phyloP scores from a whole-genome alignment of 352 stramenopile species.

The Thalassiosira livingstoniorum region DNA sequence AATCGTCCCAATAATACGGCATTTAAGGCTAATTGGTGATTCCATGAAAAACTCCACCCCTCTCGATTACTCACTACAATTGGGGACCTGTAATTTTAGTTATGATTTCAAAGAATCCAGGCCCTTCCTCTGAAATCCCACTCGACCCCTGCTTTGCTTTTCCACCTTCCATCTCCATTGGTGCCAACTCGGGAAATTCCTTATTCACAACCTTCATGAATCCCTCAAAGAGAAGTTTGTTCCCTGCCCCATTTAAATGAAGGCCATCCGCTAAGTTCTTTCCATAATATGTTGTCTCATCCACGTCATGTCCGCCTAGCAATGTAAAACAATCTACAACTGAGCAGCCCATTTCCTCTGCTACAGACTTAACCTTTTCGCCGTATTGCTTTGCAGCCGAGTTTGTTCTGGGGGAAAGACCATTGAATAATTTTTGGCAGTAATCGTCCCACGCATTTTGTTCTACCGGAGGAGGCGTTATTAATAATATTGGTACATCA shows the following conservation, averaged over 20 bases:
- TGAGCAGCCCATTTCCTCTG: slow-evolving; percentile 48
- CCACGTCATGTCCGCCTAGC: slow-evolving; percentile 51
- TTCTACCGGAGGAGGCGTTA: slow-evolving; percentile 68
- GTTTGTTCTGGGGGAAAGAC: slow-evolving; percentile 63
- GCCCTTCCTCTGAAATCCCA: slow-evolving; percentile 66
- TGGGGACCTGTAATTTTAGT: too few species aligned
- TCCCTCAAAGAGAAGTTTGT: slow-evolving; percentile 63
- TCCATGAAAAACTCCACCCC: too few species aligned
- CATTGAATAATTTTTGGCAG: slow-evolving; percentile 24
- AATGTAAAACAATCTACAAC: slow-evolving; percentile 72
- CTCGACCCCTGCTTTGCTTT: slow-evolving; percentile 43
- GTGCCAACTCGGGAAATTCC: slow-evolving; percentile 58
- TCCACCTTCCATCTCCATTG: slow-evolving; percentile 58
- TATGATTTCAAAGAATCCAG: too few species aligned
- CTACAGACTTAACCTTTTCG: slow-evolving; percentile 56
- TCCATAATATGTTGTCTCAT: slow-evolving; percentile 21
- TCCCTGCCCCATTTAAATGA: slow-evolving; percentile 72
- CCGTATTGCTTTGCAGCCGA: slow-evolving; percentile 61
- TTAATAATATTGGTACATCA: slow-evolving; percentile 66
- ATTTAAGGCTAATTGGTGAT: too few species aligned
- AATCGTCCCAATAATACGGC: too few species aligned
- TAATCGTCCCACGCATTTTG: slow-evolving; percentile 50
- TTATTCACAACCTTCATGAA: slow-evolving; percentile 62
- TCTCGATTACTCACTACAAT: too few species aligned
- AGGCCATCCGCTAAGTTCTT: slow-evolving; percentile 65